phyloP scores from a whole-genome alignment of 192 early-diverging fungal genomes.

The Coemansia sp. region DNA sequence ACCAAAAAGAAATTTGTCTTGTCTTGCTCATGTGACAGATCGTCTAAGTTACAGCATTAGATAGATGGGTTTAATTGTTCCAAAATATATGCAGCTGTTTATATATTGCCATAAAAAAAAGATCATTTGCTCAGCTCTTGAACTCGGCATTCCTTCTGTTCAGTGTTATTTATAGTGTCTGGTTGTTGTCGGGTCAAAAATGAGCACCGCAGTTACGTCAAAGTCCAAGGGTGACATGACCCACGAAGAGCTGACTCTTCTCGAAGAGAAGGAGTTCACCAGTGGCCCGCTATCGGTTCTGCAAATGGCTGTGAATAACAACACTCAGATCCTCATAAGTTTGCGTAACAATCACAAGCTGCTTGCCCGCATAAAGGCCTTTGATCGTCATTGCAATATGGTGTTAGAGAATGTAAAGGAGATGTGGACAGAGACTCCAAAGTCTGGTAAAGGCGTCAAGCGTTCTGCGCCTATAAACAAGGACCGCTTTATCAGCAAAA shows the following conservation, averaged over 20 bases:
- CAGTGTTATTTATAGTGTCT: neutral
- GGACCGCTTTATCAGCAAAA: conserved; percentile 96
- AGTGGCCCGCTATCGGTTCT: conserved; percentile 97
- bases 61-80: neutral
- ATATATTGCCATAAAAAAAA: neutral
- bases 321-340: conserved; percentile 93
- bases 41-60: neutral
- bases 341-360: conserved; percentile 98
- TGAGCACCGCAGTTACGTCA: conserved; percentile 49
- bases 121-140: neutral
- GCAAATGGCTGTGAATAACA: conserved; percentile 89
- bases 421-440: conserved; percentile 97
- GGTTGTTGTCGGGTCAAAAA: conserved; percentile 7
- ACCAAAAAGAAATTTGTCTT: no score
- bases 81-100: neutral
- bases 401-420: conserved; percentile 99
- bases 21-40: neutral
- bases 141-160: neutral
- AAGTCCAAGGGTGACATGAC: conserved; percentile 54
- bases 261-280: conserved; percentile 94
- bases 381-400: conserved; percentile 99
- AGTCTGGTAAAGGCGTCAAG: conserved; percentile 84
- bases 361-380: conserved; percentile 96
- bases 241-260: conserved; percentile 77
- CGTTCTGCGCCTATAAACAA: conserved; percentile 96